Percentiles rank a stretch among this genome's conserved stretches.
phyloP scores from a whole-genome alignment of 441 rosid species.

The Jatropha podagrica region DNA sequence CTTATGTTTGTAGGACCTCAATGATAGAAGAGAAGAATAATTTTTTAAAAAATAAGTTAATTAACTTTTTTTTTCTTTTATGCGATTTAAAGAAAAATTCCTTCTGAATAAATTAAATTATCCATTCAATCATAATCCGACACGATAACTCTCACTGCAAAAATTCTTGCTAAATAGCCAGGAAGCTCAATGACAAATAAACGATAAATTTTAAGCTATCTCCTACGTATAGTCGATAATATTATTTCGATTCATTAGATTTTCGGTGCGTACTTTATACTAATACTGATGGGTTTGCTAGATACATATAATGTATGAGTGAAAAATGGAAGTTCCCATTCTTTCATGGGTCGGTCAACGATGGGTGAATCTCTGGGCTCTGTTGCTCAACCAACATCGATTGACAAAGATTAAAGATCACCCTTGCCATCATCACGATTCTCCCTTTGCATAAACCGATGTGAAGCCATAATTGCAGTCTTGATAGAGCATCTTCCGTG shows the following conservation, averaged over 20 bases:
- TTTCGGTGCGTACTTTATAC: fast-evolving
- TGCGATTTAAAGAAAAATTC: too few relatives aligned
- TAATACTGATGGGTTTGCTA: too few relatives aligned
- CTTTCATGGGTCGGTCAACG: background rate
- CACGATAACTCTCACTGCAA: too few relatives aligned
- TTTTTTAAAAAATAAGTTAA: too few relatives aligned
- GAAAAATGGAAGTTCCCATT: background rate
- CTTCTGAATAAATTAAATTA: too few relatives aligned
- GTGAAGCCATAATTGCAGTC: slow-evolving; percentile 14
- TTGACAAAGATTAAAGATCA: background rate
- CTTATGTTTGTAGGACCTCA: slow-evolving; percentile 17
- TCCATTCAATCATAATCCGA: too few relatives aligned
- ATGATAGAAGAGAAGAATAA: background rate
- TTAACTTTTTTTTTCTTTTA: background rate
- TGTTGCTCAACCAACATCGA: slow-evolving; percentile 5
- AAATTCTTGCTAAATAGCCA: too few relatives aligned
- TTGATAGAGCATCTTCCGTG: background rate
- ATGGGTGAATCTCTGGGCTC: background rate
- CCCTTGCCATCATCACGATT: slow-evolving; percentile 4
- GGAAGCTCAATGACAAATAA: too few relatives aligned
- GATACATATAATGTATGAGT: background rate
- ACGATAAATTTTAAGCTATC: too few relatives aligned
- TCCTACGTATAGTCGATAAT: too few relatives aligned
- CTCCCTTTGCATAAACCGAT: slow-evolving; percentile 7
- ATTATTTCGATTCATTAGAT: too few relatives aligned